phyloP scores from a whole-genome alignment of 2,329 filamentous ascomycete species.

The Pseudogymnoascus sp. region DNA sequence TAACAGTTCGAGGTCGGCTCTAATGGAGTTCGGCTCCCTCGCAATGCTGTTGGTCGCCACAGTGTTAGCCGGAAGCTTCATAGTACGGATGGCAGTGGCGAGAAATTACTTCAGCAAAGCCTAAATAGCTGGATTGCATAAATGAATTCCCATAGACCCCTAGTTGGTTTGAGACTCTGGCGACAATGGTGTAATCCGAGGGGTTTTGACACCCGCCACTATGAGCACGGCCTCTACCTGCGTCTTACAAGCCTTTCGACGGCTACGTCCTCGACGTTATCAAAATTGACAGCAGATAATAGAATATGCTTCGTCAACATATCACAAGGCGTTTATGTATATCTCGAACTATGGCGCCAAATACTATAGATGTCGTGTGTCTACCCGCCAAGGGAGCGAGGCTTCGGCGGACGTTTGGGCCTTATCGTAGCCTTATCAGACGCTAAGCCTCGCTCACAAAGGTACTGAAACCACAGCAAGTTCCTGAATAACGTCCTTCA shows the following conservation, averaged over 20 bases:
- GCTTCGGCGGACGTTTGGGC: not conserved
- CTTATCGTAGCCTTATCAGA: conserved; percentile 7
- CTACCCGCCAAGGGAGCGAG: conserved; percentile 4
- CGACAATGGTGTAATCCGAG: not conserved
- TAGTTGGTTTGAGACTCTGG: not conserved
- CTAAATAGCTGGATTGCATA: not conserved
- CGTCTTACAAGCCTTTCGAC: not conserved
- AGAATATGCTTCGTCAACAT: not conserved
- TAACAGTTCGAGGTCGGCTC: not conserved
- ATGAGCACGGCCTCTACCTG: not conserved
- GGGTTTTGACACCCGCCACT: not conserved
- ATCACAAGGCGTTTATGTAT: not conserved
- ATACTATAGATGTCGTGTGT: not conserved
- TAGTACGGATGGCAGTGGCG: not conserved
- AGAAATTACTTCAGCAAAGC: not conserved
- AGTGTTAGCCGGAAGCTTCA: not conserved
- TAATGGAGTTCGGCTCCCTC: not conserved
- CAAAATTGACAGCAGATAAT: not conserved
- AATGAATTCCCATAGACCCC: conserved; percentile 1
- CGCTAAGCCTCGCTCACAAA: not conserved
- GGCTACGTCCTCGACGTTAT: not conserved
- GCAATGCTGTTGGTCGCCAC: not conserved
- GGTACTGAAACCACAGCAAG: not conserved
- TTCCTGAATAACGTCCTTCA: not conserved
- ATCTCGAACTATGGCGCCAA: not conserved